These are phyloP conservation scores for Cercospora zeae-maydis DNA, from an alignment of 2,329 filamentous ascomycete genomes.

Conservation along the genomic window DNA sequence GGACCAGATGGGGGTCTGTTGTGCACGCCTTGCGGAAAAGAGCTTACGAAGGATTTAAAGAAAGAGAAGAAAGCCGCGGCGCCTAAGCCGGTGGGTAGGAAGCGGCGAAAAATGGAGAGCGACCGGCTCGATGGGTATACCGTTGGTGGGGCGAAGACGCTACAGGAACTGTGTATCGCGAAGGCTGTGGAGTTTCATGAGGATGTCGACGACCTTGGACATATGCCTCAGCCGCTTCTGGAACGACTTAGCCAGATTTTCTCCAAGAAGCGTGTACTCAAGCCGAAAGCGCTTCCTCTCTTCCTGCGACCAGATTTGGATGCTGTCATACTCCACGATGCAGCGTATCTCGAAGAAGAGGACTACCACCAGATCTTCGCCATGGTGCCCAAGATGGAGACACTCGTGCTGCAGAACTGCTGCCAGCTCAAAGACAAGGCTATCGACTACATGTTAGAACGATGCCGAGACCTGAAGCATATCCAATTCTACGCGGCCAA, in stretches of 20 bases:
- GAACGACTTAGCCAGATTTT: conserved; percentile 61
- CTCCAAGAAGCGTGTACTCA: conserved; percentile 60
- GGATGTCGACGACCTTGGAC: conserved; percentile 62
- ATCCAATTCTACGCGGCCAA: conserved; percentile 83
- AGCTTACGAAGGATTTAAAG: conserved; percentile 64
- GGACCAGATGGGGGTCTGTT: conserved; percentile 82
- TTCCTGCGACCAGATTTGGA: conserved; percentile 53
- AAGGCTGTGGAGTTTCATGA: conserved; percentile 62
- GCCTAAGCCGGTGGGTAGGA: conserved; percentile 56
- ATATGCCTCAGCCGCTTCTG: conserved; percentile 56
- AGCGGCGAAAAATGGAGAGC: conserved; percentile 74
- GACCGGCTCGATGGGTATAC: conserved; percentile 74
- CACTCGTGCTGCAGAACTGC: conserved; percentile 75
- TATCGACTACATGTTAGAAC: conserved; percentile 74
- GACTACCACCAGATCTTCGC: conserved; percentile 82
- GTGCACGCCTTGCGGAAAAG: conserved; percentile 75
- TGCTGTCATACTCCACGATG: conserved; percentile 58
- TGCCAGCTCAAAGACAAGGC: conserved; percentile 86
- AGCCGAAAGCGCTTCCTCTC: conserved; percentile 47
- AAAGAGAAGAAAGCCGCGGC: conserved; percentile 56
- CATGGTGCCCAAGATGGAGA: conserved; percentile 63
- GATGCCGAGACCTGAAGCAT: conserved; percentile 64
- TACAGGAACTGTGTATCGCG: conserved; percentile 63
- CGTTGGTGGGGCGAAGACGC: conserved; percentile 62
- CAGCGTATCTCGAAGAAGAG: conserved; percentile 64